These are phyloP conservation scores for Trichoderma breve DNA, from an alignment of 2,329 filamentous ascomycete genomes.

Conservation along the genomic window DNA sequence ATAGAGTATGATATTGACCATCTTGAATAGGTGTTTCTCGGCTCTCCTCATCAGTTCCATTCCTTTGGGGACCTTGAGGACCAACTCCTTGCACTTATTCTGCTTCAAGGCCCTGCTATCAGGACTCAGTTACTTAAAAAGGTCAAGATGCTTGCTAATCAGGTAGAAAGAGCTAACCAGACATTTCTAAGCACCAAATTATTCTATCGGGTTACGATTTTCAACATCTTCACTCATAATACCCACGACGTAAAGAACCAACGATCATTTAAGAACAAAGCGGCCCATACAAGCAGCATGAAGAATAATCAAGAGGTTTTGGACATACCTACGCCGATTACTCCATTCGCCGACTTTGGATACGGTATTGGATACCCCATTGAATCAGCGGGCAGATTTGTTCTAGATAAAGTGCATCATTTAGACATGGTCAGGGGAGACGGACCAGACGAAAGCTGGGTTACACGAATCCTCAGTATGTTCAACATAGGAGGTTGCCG, in stretches of 20 bases:
- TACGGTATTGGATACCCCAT: background rate
- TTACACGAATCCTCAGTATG: background rate
- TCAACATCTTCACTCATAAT: background rate
- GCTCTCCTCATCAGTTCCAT: background rate
- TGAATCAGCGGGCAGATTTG: background rate
- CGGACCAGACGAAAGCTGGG: background rate
- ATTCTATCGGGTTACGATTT: background rate
- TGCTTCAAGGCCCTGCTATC: background rate
- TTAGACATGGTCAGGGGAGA: background rate
- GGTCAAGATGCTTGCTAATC: background rate
- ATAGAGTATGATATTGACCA: no score
- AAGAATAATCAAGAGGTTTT: no score
- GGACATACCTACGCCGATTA: accelerated
- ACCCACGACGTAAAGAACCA: background rate
- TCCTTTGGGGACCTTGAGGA: background rate
- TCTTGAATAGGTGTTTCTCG: background rate
- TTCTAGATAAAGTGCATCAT: background rate
- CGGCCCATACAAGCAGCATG: no score
- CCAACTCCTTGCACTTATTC: background rate
- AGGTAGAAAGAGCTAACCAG: background rate
- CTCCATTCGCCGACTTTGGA: accelerated
- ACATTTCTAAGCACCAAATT: background rate
- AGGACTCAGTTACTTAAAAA: background rate
- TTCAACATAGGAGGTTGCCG: no score
- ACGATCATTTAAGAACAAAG: no score